Evolutionary conservation across 2,329 filamentous ascomycete species (phyloP), one percentile per base, ranked within the genome.

Genomic region (Pezicula carpinea): DNA sequence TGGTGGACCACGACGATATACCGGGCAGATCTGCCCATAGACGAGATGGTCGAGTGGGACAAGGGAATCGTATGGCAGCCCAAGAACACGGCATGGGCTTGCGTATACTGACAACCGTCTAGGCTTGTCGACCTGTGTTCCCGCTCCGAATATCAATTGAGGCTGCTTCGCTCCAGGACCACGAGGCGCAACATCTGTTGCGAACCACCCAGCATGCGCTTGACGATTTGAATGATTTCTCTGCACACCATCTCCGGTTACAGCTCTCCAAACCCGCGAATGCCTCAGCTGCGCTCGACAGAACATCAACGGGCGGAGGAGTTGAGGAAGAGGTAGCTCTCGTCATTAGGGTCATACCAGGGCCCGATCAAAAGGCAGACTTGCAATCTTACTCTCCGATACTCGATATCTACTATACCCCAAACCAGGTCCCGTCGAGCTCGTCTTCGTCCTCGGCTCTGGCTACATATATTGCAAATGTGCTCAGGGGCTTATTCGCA

Each of bases 1-100:
- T 95, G 89, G 83, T 83, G 83, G 66, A 97, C 93, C 0, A 99
- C 93, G 4, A 86, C 87, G 0, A 95, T 97, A 46, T 91, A 95
- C 66, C 81, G 93, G 46, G 91, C 92, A 11, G 77, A 83, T 38
- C 71, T 99, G 57, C 93, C 93, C 5, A 67, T 96, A 56, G 78
- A 86, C 62, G 79, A 83, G 46, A 99, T 99, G 93, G 79, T 87
- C 56, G 79, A 86, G 52, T 97, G 93, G 92, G 87, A 89, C 8
- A 87, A 95, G 61, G 90, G 90, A 54, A 89, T 87, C 77, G 91
- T 95, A 66, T 26, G n/a, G 36, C 38, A 48, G 14, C 29, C 6
- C 23, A 39, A 43, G 6, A 21, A 15, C 7, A 34, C 13, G 39
- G 26, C 17, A 23, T 17, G 10, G 38, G 21, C 14, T 21, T n/a